These are phyloP conservation scores for Calonectria leucothoes DNA, from an alignment of 2,329 filamentous ascomycete species.

Conservation along the genomic window DNA sequence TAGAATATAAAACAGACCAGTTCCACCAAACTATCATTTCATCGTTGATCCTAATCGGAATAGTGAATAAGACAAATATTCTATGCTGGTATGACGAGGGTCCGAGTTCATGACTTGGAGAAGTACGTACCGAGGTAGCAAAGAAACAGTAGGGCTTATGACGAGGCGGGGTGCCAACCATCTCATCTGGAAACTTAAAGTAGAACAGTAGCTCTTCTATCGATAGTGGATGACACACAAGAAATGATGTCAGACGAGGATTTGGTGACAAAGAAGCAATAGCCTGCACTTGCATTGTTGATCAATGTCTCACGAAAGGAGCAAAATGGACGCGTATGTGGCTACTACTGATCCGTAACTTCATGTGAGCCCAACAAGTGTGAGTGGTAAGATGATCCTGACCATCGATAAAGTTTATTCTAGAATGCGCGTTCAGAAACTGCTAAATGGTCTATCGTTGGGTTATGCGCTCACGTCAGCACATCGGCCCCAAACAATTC, in stretches of 20 bases:
- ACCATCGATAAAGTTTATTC: not conserved
- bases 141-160: not conserved
- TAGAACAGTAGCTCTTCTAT: not conserved
- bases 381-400: not conserved
- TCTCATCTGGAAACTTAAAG: no score
- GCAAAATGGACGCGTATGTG: not conserved
- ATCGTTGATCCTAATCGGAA: not conserved
- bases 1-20: not conserved
- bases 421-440: not conserved
- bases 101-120: not conserved
- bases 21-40: not conserved
- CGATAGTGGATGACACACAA: not conserved
- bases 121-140: not conserved
- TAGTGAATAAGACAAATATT: not conserved
- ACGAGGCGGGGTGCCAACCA: no score
- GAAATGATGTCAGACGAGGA: not conserved
- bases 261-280: not conserved
- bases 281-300: not conserved
- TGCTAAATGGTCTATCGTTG: not conserved
- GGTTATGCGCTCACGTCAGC: not conserved
- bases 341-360: not conserved
- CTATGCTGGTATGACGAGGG: not conserved
- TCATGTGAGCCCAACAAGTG: not conserved
- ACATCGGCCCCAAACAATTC: not conserved
- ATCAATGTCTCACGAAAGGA: not conserved